phyloP scores from a whole-genome alignment of 1,139 yeast genomes.

The Meyerozyma athensensis region DNA sequence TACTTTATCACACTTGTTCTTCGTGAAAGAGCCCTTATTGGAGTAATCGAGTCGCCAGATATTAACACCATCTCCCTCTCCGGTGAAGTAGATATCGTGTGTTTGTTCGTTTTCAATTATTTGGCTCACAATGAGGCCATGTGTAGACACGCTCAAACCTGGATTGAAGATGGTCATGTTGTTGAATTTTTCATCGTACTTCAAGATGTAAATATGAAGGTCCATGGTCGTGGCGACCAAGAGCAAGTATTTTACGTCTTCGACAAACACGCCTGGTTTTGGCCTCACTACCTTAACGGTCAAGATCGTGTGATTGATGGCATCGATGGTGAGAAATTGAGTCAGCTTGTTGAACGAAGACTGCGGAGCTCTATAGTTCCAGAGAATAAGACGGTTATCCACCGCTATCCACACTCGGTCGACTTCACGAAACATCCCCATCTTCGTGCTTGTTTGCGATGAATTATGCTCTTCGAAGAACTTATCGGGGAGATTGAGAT shows the following conservation, averaged over 20 bases:
- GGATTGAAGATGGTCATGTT: constrained; percentile 76
- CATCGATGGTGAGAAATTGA: constrained; percentile 79
- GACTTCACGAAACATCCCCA: constrained; percentile 82
- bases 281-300: constrained; percentile 77
- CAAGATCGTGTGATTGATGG: constrained; percentile 71
- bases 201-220: constrained; percentile 71
- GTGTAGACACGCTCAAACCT: constrained; percentile 72
- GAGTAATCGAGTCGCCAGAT: constrained; percentile 87
- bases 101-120: constrained; percentile 58
- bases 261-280: constrained; percentile 73
- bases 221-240: constrained; percentile 78
- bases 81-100: constrained; percentile 80
- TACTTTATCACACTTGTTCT: constrained; percentile 75
- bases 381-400: constrained; percentile 76
- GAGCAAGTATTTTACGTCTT: constrained; percentile 66
- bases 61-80: constrained; percentile 69
- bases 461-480: constrained; percentile 72
- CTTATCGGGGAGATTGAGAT: constrained; percentile 75
- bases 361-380: constrained; percentile 70
- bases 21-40: constrained; percentile 84
- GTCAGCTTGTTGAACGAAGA: constrained; percentile 45
- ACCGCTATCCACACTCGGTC: constrained; percentile 85
- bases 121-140: constrained; percentile 69
- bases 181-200: constrained; percentile 45
- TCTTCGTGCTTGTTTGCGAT: constrained; percentile 63